phyloP scores from a whole-genome alignment of 352 stramenopile genomes.

The Detonula confervacea region DNA sequence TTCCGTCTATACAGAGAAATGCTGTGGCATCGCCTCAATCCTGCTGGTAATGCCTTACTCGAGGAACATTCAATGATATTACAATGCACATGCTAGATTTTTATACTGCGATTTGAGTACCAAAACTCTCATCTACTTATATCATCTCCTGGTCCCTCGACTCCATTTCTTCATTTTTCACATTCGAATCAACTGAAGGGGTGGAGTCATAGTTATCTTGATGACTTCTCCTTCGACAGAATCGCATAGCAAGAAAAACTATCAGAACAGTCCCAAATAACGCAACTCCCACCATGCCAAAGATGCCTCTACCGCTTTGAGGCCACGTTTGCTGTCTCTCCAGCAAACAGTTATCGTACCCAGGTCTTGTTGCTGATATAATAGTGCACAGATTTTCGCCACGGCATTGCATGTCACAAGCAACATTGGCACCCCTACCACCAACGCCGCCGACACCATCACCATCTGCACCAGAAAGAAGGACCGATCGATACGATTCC shows the following conservation, averaged over 20 bases:
- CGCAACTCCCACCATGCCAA: slow-evolving; percentile 6
- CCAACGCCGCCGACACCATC: slow-evolving; percentile 5
- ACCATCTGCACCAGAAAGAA: slow-evolving; percentile 33
- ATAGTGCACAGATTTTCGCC: slow-evolving; percentile 50
- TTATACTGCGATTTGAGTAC: too few species aligned
- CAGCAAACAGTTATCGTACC: slow-evolving; percentile 45
- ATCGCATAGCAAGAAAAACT: slow-evolving; percentile 8
- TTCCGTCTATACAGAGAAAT: too few species aligned
- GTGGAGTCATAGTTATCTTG: slow-evolving; percentile 34
- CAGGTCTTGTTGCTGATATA: slow-evolving; percentile 21
- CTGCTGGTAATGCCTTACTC: too few species aligned
- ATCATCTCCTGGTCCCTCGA: slow-evolving; percentile 15
- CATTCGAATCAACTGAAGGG: slow-evolving; percentile 25
- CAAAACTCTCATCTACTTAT: too few species aligned
- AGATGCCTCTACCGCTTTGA: background rate
- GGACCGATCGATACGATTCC: slow-evolving; percentile 30
- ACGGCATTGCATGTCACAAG: slow-evolving; percentile 38
- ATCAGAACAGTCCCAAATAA: slow-evolving; percentile 20
- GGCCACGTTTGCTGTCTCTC: background rate
- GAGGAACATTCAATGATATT: too few species aligned
- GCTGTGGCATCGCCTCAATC: too few species aligned
- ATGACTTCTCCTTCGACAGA: slow-evolving; percentile 15
- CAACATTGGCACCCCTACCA: slow-evolving; percentile 5
- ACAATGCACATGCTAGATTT: too few species aligned
- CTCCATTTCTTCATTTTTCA: slow-evolving; percentile 6